A percentile compares a stretch with the other conserved stretches of the same genome.
These are phyloP conservation scores for Diaporthe ampelina DNA, from an alignment of 2,329 filamentous ascomycete genomes.

Conservation along the genomic window DNA sequence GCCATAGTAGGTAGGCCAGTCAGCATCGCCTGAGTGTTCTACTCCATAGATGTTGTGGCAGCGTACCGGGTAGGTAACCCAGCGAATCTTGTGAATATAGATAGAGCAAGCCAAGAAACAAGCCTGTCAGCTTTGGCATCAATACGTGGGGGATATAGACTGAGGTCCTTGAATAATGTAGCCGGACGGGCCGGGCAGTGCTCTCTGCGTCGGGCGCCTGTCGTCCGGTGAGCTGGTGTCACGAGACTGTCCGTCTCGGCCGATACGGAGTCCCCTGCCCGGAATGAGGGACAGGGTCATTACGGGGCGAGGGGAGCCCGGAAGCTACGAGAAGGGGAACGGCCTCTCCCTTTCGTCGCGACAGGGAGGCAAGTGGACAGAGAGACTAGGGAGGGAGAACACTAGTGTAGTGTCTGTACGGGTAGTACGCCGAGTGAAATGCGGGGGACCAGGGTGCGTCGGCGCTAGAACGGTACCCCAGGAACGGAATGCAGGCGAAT, in stretches of 20 bases:
- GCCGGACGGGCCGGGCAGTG: slow-evolving; percentile 15
- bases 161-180: background rate
- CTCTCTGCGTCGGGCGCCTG: slow-evolving; percentile 14
- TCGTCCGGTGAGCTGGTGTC: slow-evolving; percentile 14
- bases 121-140: background rate
- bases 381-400: background rate
- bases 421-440: background rate
- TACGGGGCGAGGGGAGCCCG: background rate
- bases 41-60: background rate
- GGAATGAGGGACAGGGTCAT: slow-evolving; percentile 13
- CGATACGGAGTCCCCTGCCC: slow-evolving; percentile 1
- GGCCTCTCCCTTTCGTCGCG: background rate
- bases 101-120: no score
- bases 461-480: slow-evolving; percentile 35
- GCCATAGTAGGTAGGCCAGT: no score
- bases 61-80: background rate
- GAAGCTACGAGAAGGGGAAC: background rate
- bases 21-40: no score
- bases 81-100: background rate
- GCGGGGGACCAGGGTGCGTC: slow-evolving; percentile 28
- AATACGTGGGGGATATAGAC: background rate
- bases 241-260: slow-evolving; percentile 13
- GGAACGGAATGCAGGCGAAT: slow-evolving; percentile 29
- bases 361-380: background rate
- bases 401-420: background rate